phyloP scores from a whole-genome alignment of 1,284 basidiomycete genomes.

The Cutaneotrichosporon sp. region DNA sequence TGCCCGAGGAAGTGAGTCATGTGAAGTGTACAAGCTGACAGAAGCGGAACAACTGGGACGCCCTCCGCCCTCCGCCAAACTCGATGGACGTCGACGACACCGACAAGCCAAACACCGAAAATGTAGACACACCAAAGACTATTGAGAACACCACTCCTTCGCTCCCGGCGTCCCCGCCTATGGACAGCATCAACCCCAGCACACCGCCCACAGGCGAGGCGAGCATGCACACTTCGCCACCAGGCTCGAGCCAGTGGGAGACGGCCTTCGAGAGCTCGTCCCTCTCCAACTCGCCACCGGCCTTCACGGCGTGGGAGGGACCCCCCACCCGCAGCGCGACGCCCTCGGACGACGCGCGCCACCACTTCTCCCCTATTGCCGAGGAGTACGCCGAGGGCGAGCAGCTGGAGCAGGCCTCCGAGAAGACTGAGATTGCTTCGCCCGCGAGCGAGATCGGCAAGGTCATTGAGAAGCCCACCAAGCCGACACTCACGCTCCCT shows the following conservation, averaged over 20 bases:
- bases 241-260: slow-evolving; percentile 12
- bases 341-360: slow-evolving; percentile 6
- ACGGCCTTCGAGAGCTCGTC: slow-evolving; percentile 14
- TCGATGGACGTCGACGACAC: neutral
- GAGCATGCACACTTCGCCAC: slow-evolving; percentile 9
- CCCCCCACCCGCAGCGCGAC: slow-evolving; percentile 15
- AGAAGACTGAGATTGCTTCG: slow-evolving; percentile 10
- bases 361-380: slow-evolving; percentile 9
- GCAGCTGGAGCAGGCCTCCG: slow-evolving; percentile 6
- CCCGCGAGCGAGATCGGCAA: neutral
- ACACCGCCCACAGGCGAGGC: neutral
- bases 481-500: slow-evolving; percentile 4
- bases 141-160: slow-evolving; percentile 4
- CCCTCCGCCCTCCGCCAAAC: slow-evolving; percentile 1
- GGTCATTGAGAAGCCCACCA: neutral
- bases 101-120: slow-evolving; percentile 1
- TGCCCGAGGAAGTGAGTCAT: slow-evolving; percentile 10
- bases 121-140: neutral
- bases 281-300: slow-evolving; percentile 8
- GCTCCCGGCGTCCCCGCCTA: neutral
- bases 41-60: slow-evolving; percentile 8
- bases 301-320: slow-evolving; percentile 14
- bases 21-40: neutral
- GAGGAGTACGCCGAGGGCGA: slow-evolving; percentile 14
- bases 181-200: slow-evolving; percentile 3